Evolutionary conservation across 2,329 filamentous ascomycete species (phyloP), one percentile per base, ranked within the genome.

Genomic region (Pseudogymnoascus sp.): DNA sequence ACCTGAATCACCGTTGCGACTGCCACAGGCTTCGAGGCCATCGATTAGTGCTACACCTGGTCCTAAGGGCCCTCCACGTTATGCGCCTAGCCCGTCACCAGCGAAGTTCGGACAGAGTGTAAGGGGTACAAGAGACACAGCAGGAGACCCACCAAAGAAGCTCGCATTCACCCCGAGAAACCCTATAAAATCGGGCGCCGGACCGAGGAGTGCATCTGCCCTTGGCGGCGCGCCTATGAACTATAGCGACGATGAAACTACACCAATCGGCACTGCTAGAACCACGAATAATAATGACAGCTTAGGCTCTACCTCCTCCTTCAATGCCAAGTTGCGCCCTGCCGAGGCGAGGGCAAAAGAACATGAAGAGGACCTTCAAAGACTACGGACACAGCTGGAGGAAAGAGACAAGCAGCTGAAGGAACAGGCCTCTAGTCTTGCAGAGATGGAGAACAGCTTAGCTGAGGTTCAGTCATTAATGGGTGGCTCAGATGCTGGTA

Each of bases 391-490:
- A 40, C 85, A 93, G 74, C 81, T 98, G 19, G 87, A 92, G 67
- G 92, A 96, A 66, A 87, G 91, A 31, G 92, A 98, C 69, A 85
- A 82, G 67, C 91, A 96, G 73, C 78, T 99, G n/a, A 89, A 88
- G 69, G 95, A 97, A 46, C 95, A 99, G 75, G 87, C 91, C 2
- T 79, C 85, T 4, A 90, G 88, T 16, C 78, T 99, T 61, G 82
- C 87, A 12, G 95, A 99, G 69, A 97, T 99, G 89, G 93, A 99
- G 72, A 84, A 82, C 65, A 93, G 88, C 66, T 78, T 97, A 56
- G 86, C 86, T n/a, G 93, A 96, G 73, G 81, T 96, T 16, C 89
- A 91, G 66, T 80, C 82, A 19, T 77, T 96, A 31, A 88, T 96
- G 71, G 88, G 82, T 3, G 77, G 65, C 56, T 75, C 71, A 82